Conservation (phyloP, 2,329 filamentous ascomycete species). For the Fusarium domesticum region DNA sequence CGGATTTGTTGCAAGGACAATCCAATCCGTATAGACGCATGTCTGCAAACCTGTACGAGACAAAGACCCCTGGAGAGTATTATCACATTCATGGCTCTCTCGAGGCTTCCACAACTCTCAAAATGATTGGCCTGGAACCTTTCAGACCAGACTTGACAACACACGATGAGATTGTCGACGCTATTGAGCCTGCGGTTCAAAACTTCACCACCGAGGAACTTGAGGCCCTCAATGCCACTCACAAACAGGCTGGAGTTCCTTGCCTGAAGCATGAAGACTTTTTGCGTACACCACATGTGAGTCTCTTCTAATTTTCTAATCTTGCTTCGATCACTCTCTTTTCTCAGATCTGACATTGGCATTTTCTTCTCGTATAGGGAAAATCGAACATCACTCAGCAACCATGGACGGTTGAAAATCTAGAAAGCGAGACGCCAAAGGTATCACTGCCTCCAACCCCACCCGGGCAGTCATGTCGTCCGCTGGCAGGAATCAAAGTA, state of each 20-base stretch:
- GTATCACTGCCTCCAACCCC: conserved; percentile 34
- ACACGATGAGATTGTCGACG: conserved; percentile 56
- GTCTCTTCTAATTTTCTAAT: conserved; percentile 2
- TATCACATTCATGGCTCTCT: conserved; percentile 76
- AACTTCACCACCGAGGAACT: conserved; percentile 54
- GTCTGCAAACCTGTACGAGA: conserved; percentile 70
- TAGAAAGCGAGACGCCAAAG: conserved; percentile 50
- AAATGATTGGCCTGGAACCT: conserved; percentile 66
- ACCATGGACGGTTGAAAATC: conserved; percentile 48
- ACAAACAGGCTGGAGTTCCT: conserved; percentile 58
- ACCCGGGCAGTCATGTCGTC: conserved; percentile 23
- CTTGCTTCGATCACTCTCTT: rapidly evolving
- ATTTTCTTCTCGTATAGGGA: conserved; percentile 38
- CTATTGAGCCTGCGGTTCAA: conserved; percentile 58
- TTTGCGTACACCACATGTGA: conserved; percentile 46
- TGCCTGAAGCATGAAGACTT: conserved; percentile 60
- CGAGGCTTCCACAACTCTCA: conserved; percentile 65
- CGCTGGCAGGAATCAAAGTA: conserved; percentile 63
- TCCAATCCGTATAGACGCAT: conserved; percentile 68
- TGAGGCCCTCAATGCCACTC: conserved; percentile 54
- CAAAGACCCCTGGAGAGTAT: conserved; percentile 62
- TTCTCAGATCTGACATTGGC: background rate
- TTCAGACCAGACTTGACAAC: conserved; percentile 58
- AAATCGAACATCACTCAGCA: conserved; percentile 39
- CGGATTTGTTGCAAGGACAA: conserved; percentile 67